A percentile compares a stretch with the other conserved stretches of the same genome.
Conservation (phyloP, 495 filamentous ascomycete species). For the Penicillium malachiteum region DNA sequence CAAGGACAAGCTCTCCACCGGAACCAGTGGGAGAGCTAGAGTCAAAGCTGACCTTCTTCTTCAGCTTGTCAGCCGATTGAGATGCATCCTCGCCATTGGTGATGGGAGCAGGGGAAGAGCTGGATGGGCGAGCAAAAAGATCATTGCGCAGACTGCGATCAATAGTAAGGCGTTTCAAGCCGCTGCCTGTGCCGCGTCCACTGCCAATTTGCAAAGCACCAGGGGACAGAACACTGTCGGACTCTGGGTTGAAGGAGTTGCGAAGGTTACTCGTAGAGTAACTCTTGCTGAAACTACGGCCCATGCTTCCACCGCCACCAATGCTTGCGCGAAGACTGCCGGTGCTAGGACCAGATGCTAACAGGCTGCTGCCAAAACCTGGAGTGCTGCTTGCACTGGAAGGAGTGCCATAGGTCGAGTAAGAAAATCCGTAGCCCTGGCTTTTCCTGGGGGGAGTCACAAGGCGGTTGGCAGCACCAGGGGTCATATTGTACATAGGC, state of each 20-base stretch:
- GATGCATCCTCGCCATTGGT: slow-evolving; percentile 49
- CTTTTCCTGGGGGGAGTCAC: slow-evolving; percentile 72
- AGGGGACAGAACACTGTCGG: slow-evolving; percentile 81
- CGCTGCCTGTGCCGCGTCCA: slow-evolving; percentile 61
- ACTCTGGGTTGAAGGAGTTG: slow-evolving; percentile 59
- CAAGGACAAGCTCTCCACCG: slow-evolving; percentile 45
- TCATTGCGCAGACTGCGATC: slow-evolving; percentile 79
- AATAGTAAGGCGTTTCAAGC: slow-evolving; percentile 85
- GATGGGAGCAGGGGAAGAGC: slow-evolving; percentile 45
- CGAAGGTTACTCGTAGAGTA: slow-evolving; percentile 67
- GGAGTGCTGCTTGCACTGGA: slow-evolving; percentile 69
- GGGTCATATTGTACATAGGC: slow-evolving; percentile 86
- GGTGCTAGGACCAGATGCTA: slow-evolving; percentile 50
- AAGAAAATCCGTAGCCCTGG: slow-evolving; percentile 81
- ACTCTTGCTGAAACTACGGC: slow-evolving; percentile 60
- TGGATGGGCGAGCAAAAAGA: slow-evolving; percentile 56
- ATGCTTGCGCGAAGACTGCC: slow-evolving; percentile 32
- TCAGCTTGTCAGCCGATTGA: slow-evolving; percentile 49
- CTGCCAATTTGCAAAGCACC: slow-evolving; percentile 77
- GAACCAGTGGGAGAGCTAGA: slow-evolving; percentile 45
- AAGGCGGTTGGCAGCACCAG: slow-evolving; percentile 70
- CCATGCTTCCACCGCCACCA: slow-evolving; percentile 51
- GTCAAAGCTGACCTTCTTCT: slow-evolving; percentile 91
- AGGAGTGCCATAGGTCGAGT: slow-evolving; percentile 84
- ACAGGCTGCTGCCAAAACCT: slow-evolving; percentile 61